Conservation (phyloP, 176 grass and related monocot genomes). For the Cenchrus purpureus region DNA sequence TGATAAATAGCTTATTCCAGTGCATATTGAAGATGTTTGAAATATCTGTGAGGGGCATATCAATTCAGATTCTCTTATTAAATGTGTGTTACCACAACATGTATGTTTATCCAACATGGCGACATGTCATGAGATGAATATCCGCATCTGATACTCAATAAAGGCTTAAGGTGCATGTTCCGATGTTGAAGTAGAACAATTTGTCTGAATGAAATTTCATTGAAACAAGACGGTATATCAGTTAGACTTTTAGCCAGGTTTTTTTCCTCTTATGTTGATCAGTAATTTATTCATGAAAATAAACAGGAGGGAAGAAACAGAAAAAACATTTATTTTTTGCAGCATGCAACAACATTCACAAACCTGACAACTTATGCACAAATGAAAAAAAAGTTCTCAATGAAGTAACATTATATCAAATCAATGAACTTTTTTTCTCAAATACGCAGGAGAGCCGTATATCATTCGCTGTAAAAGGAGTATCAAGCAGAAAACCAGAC, state of each 20-base stretch:
- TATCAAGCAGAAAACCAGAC: background rate
- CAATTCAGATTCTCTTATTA: background rate
- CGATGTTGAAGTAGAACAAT: background rate
- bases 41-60: background rate
- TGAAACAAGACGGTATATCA: background rate
- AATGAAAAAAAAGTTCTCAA: background rate
- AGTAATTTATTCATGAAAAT: background rate
- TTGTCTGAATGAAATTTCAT: background rate
- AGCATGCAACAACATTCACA: background rate
- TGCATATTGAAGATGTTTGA: constrained; percentile 8
- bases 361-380: background rate
- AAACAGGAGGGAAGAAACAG: background rate
- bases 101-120: background rate
- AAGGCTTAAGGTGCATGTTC: background rate
- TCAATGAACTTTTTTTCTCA: background rate
- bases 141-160: too few relatives aligned
- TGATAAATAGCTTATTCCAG: constrained; percentile 18
- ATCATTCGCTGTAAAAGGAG: background rate
- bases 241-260: background rate
- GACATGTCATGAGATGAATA: background rate
- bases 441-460: background rate
- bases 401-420: background rate
- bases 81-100: constrained; percentile 7
- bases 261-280: background rate
- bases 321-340: constrained; percentile 4